phyloP scores from a whole-genome alignment of 257 asterid species.

The Plantago major region DNA sequence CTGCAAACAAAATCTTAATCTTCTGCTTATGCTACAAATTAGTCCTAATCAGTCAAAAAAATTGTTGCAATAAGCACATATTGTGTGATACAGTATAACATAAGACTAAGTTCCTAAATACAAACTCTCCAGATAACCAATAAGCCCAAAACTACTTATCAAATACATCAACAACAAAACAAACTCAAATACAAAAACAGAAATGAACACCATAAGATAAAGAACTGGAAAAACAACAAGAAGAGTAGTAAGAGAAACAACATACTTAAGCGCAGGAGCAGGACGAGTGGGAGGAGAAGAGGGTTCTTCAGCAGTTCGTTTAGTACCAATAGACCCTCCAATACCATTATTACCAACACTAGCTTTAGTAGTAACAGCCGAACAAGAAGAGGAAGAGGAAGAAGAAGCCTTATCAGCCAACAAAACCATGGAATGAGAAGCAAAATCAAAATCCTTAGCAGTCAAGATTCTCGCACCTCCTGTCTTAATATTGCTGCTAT shows the following conservation, averaged over 20 bases:
- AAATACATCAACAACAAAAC: too few relatives aligned
- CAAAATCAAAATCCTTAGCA: slow-evolving; percentile 44
- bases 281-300: slow-evolving; percentile 70
- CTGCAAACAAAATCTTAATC: too few relatives aligned
- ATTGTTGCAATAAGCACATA: too few relatives aligned
- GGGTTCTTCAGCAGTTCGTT: slow-evolving; percentile 76
- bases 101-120: too few relatives aligned
- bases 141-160: too few relatives aligned
- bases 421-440: slow-evolving; percentile 19
- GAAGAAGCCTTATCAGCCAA: slow-evolving; percentile 33
- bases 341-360: slow-evolving; percentile 31
- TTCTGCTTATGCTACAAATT: too few relatives aligned
- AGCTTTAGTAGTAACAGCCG: slow-evolving; percentile 43
- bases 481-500: neutral
- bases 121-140: too few relatives aligned
- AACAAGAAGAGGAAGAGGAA: slow-evolving; percentile 53
- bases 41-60: too few relatives aligned
- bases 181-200: neutral
- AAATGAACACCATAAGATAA: neutral
- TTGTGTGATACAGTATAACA: too few relatives aligned
- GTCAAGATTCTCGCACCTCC: slow-evolving; percentile 45
- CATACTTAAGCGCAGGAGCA: slow-evolving; percentile 52
- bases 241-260: too few relatives aligned
- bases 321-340: slow-evolving; percentile 38
- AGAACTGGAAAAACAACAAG: neutral